phyloP scores from a whole-genome alignment of 805 yeast genomes.

The Dipodascus geniculatus region DNA sequence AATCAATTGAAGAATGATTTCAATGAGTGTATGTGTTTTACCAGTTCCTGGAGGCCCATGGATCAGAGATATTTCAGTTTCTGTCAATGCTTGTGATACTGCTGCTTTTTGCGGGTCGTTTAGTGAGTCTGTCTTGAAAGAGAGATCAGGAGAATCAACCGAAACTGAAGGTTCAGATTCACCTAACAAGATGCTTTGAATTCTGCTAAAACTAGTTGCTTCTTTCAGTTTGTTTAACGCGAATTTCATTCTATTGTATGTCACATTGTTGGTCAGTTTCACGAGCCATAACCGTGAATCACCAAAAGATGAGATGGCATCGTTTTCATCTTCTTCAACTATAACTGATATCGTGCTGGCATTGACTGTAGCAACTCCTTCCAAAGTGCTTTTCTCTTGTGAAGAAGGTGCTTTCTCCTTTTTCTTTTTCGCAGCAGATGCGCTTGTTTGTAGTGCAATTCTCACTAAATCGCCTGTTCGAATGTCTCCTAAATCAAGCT shows the following conservation, averaged over 20 bases:
- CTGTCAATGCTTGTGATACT: slow-evolving; percentile 46
- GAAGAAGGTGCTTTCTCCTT: slow-evolving; percentile 12
- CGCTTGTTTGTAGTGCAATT: slow-evolving; percentile 30
- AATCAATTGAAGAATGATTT: slow-evolving; percentile 62
- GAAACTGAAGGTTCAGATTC: slow-evolving; percentile 23
- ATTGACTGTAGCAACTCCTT: slow-evolving; percentile 55
- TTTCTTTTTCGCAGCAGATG: slow-evolving; percentile 14
- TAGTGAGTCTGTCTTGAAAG: slow-evolving; percentile 34
- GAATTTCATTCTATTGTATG: slow-evolving; percentile 51
- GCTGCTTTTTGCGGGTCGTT: slow-evolving; percentile 69
- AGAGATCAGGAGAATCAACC: slow-evolving; percentile 7
- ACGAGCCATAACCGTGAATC: slow-evolving; percentile 52
- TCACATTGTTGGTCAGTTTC: slow-evolving; percentile 35
- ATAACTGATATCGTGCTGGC: slow-evolving; percentile 42
- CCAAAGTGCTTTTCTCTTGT: slow-evolving; percentile 26
- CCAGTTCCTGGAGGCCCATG: slow-evolving; percentile 86
- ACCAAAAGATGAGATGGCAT: background rate
- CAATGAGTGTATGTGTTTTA: slow-evolving; percentile 75
- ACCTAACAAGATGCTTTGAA: slow-evolving; percentile 40
- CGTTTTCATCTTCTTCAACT: slow-evolving; percentile 35
- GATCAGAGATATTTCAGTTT: slow-evolving; percentile 39
- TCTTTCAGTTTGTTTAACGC: slow-evolving; percentile 58
- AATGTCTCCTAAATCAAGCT: slow-evolving; percentile 38
- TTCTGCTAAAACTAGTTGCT: slow-evolving; percentile 28
- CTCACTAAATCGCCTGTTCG: slow-evolving; percentile 70